These are phyloP conservation scores for Prunella vulgaris DNA, from an alignment of 257 asterid species.

Conservation along the genomic window DNA sequence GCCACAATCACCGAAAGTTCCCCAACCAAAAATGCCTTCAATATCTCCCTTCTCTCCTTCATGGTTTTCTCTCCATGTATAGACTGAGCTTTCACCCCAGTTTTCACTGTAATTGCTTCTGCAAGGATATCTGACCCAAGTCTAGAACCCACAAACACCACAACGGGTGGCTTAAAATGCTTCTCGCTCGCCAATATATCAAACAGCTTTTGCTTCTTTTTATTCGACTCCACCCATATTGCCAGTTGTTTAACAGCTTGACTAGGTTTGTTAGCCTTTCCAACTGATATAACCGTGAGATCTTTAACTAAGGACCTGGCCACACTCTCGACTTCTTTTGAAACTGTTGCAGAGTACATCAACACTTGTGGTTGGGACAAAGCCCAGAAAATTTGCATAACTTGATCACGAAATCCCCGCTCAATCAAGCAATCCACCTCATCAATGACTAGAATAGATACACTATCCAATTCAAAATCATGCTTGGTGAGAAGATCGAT, in stretches of 20 bases:
- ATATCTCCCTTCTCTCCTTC: conserved; percentile 83
- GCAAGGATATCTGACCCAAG: conserved; percentile 88
- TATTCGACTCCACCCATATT: conserved; percentile 89
- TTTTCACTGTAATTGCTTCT: conserved; percentile 59
- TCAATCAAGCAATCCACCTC: conserved; percentile 89
- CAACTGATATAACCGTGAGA: conserved; percentile 54
- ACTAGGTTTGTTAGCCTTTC: conserved; percentile 64
- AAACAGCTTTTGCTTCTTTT: conserved; percentile 88
- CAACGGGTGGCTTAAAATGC: conserved; percentile 84
- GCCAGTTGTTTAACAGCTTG: conserved; percentile 74
- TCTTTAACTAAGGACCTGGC: conserved; percentile 62
- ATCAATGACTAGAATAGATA: conserved; percentile 78
- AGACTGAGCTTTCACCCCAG: conserved; percentile 65
- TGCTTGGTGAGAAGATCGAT: conserved; percentile 80
- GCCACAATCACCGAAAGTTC: conserved; percentile 70
- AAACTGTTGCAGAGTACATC: conserved; percentile 89
- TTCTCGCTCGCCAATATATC: conserved; percentile 75
- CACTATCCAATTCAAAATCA: conserved; percentile 55
- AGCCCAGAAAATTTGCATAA: conserved; percentile 73
- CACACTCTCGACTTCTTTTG: conserved; percentile 68
- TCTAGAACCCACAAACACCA: conserved; percentile 87
- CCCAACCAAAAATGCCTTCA: conserved; percentile 74
- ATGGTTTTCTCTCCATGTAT: conserved; percentile 87
- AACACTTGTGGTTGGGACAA: conserved; percentile 78
- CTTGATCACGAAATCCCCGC: conserved; percentile 85